A percentile compares a stretch with the other conserved stretches of the same genome.
Conservation (phyloP, 106 monocot species). For the Xerophyta viscosa region DNA sequence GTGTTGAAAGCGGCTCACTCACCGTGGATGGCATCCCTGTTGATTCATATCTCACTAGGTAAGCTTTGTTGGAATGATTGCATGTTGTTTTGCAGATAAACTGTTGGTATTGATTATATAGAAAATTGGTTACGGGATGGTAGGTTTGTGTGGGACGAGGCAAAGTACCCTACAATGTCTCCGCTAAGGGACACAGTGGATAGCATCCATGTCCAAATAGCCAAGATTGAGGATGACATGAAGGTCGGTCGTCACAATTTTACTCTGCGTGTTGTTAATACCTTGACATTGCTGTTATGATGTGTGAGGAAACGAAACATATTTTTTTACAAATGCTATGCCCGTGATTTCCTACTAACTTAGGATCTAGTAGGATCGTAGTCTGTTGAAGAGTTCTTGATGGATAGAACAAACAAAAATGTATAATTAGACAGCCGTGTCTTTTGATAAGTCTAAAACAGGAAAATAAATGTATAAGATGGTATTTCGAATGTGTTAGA, state of each 20-base stretch:
- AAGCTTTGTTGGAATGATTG: neutral
- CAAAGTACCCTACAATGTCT: slow-evolving; percentile 82
- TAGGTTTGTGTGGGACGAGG: slow-evolving; percentile 97
- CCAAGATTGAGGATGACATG: slow-evolving; percentile 95
- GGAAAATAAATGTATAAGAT: no score
- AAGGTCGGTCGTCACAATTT: slow-evolving; percentile 69
- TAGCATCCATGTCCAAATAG: slow-evolving; percentile 71
- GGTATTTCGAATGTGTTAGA: no score
- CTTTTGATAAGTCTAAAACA: no score
- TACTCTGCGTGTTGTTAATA: no score
- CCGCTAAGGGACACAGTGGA: slow-evolving; percentile 80
- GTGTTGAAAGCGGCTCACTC: slow-evolving; percentile 59
- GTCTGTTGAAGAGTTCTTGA: no score
- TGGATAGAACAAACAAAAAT: no score
- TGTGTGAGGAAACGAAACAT: no score
- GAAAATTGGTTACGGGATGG: slow-evolving; percentile 1
- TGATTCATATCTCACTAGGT: slow-evolving; percentile 93
- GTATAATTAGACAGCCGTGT: no score
- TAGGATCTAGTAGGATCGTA: no score
- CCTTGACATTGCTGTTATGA: no score
- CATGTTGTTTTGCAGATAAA: neutral
- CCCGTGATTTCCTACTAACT: no score
- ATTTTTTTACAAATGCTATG: no score
- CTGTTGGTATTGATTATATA: neutral
- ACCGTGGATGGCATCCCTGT: slow-evolving; percentile 94